Conservation (phyloP, 345 rosid genomes). For the Arabis alpina region DNA sequence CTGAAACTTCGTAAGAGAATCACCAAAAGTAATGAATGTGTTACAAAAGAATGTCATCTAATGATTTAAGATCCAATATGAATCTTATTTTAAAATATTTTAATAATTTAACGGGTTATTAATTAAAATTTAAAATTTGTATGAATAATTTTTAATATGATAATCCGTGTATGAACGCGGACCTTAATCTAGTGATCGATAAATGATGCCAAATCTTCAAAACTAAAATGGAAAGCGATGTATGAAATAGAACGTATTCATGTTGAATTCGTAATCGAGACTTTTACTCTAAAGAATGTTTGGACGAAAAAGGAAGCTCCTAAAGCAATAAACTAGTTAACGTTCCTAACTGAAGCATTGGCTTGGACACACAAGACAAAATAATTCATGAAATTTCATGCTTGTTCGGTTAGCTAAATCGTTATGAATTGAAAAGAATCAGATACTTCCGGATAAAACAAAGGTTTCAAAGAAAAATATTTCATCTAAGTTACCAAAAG, state of each 20-base stretch:
- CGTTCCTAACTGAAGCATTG: slow-evolving; percentile 24
- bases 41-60: too few relatives aligned
- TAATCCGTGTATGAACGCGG: too few relatives aligned
- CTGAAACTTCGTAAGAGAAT: too few relatives aligned
- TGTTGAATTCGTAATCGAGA: slow-evolving; percentile 23
- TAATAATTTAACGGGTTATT: too few relatives aligned
- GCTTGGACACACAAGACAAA: slow-evolving; percentile 2
- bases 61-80: too few relatives aligned
- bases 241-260: slow-evolving; percentile 30
- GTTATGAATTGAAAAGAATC: neutral
- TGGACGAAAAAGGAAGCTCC: slow-evolving; percentile 25
- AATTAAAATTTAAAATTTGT: too few relatives aligned
- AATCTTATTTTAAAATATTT: too few relatives aligned
- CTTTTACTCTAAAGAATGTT: slow-evolving; percentile 21
- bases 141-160: too few relatives aligned
- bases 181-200: neutral
- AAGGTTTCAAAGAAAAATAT: neutral
- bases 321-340: slow-evolving; percentile 19
- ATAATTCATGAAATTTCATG: neutral
- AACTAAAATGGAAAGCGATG: slow-evolving; percentile 24
- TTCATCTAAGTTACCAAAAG: neutral
- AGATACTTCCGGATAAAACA: neutral
- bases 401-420: slow-evolving; percentile 8
- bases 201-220: slow-evolving; percentile 15
- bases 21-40: too few relatives aligned